Base-by-base conservation (phyloP, 2,329 filamentous ascomycete genomes). In the Fusarium tjaetaba region DNA sequence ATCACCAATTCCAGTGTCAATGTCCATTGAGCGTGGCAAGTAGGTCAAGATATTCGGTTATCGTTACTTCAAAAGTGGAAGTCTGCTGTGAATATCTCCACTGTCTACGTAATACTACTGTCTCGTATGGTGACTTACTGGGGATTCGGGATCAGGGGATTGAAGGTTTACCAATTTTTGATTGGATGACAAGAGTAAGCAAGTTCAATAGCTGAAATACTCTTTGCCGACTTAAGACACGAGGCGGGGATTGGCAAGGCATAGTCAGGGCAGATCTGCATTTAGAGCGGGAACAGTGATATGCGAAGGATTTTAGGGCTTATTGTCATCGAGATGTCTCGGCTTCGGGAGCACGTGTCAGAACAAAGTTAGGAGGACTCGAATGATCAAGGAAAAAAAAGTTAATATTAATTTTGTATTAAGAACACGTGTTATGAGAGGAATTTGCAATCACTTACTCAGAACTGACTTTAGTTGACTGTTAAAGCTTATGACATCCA, bases 291-390 rank as follows among this genome's bases (percentile, higher is more conserved):
- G 45, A 39, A 43, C n/a, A 43, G 4, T 52, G 11, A 30, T 32
- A 39, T 41, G 13, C 48, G 56, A 51, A 65, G 56, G 61, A 65
- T 65, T 61, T 51, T 65, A 61, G 56, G 45, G 61, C 45, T 65
- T 61, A 45, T 13, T 36, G 11, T 52, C 45, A 65, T 65, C 56
- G 38, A 65, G 56, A 65, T 65, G 15, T n/a, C 30, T 49, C 11
- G 20, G 14, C 30, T 58, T 58, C 14, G 11, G 14, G 5, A 41
- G 24, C 34, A 41, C 11, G 20, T 39, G 51, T 10, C 51, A 28
- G 20, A 28, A 11, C 15, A 22, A 22, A 39, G 7, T 3, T 11
- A 14, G 4, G 7, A 28, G 15, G 15, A 16, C 7, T n/a, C 11
- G 4, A n/a, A 22, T 13, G 20, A 28, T 6, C 36, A 20, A 15